A percentile compares a stretch with the other conserved stretches of the same genome.
Evolutionary conservation across 2,329 filamentous ascomycete genomes (phyloP).

Genomic region (Colletotrichum cuscutae): DNA sequence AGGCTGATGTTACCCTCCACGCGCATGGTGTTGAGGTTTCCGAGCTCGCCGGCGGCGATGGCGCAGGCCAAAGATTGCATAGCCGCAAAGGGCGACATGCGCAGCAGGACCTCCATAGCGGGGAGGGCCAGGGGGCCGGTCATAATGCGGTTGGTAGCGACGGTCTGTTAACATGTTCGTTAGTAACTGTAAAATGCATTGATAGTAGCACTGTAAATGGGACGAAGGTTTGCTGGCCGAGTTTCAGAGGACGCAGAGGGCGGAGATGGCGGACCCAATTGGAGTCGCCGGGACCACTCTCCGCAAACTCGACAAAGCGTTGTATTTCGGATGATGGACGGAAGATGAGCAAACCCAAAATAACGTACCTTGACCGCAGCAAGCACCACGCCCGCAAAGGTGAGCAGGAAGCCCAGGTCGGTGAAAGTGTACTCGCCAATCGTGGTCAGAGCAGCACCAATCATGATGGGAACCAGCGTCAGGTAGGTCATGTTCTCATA

Average conservation of each 20-base stretch:
- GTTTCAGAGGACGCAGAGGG: conserved; percentile 20
- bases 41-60: conserved; percentile 62
- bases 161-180: conserved; percentile 52
- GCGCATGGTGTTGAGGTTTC: conserved; percentile 50
- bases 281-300: conserved; percentile 7
- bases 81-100: conserved; percentile 70
- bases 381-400: conserved; percentile 63
- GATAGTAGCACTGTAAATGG: neutral
- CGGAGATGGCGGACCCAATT: conserved; percentile 22
- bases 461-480: conserved; percentile 68
- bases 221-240: conserved; percentile 10
- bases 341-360: neutral
- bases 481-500: conserved; percentile 68
- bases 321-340: conserved; percentile 14
- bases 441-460: conserved; percentile 69
- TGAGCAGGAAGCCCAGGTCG: conserved; percentile 65
- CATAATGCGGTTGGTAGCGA: conserved; percentile 73
- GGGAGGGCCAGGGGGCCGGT: conserved; percentile 68
- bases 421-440: conserved; percentile 72
- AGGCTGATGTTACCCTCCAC: conserved; percentile 48
- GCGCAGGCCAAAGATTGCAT: conserved; percentile 65
- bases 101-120: conserved; percentile 69
- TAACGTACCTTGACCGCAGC: conserved; percentile 62
- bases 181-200: conserved; percentile 16
- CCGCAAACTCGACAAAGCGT: conserved; percentile 8